Base-by-base conservation (phyloP, 2,329 filamentous ascomycete genomes). In the Metarhizium album region DNA sequence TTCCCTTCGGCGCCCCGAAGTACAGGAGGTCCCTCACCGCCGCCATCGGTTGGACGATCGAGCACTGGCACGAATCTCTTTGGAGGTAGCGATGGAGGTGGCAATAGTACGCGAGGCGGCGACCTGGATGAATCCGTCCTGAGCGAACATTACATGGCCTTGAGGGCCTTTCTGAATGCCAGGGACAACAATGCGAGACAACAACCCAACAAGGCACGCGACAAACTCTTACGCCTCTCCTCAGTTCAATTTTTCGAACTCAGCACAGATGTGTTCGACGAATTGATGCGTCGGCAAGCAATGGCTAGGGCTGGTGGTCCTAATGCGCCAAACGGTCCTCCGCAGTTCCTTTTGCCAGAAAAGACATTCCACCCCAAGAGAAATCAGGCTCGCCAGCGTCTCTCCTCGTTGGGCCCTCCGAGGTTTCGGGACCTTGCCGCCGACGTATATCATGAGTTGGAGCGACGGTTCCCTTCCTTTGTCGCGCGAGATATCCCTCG, bases 191-290 rank as follows among this genome's bases (percentile, higher is more conserved):
- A 84, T 63, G 78, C 79, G 45, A 84, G 84, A 55, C 79, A 82
- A 47, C 84, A 84, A 48, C 84, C 88, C 27, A 95, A 94, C 69
- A 86, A 90, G 69, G 93, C 93, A 51, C 84, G 90, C 62, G 93
- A 97, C 69, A 98, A 98, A 75, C 77, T 97, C 52, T 76, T 96
- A 53, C 83, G 91, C 53, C 78, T 98, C 48, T 95, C 90, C 1
- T 76, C 86, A 1, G 88, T 95, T 27, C 93, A 98, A 67, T 97
- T 98, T 67, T 89, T 95, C 68, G 93, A 98, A 71, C 78, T 98
- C 55, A 96, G 90, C 69, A 97, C 91, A 52, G 93, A 98, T 70
- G 91, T 98, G 40, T 97, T 87, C 70, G 93, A 98, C 68, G 93
- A 98, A 70, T 75, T 97, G 57, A 76, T 94, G 58, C 84, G 93